Evolutionary conservation across 2,329 filamentous ascomycete species (phyloP), one percentile per base, ranked within the genome.

Genomic region (Colletotrichum chlorophyti): DNA sequence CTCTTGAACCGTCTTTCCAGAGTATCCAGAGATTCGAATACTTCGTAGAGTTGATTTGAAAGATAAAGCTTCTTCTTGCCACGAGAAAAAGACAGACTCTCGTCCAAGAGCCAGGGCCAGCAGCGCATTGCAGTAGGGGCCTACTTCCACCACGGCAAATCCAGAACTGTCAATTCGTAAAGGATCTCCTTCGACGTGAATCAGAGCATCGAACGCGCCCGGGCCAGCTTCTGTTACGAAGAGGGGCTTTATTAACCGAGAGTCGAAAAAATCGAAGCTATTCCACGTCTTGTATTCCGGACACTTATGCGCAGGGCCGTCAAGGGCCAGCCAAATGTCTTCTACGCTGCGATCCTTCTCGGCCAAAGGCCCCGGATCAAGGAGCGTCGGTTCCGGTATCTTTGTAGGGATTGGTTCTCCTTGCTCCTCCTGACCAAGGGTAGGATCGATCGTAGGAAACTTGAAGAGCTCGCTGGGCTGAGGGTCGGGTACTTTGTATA

Each of bases 151-250:
- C 10, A 83, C 68, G 11, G 76, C 69, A 6, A 76, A 69, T 3
- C 74, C 66, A 7, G 68, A 66, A 29, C 79, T 79, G 41, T 64
- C 68, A 27, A 77, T 65, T 34, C 64, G 64, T 29, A 79, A 66
- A 51, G 70, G 76, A 60, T 79, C 82, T 23, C 70, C 70, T 15
- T 68, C 63, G 45, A 74, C 71, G 61, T 68, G 66, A 4, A 90
- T 64, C 3, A 86, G 77, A 6, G 88, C 84, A 74, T 94, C 89
- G 60, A 91, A 91, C 2, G 83, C 79, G 9, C 71, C 71, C 2
- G 88, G 77, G 0, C 89, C 89, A 24, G 87, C 85, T 72, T 95
- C 91, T 3, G 86, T 88, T 11, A 93, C 74, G 61, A 90, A 88
- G 2, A 81, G 71, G 1, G 84, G 80, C 35, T 52, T 59, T 2